Percentiles rank a stretch among this genome's conserved stretches.
These are phyloP conservation scores for Ganoderma sp. DNA, from an alignment of 1,284 basidiomycete species.

Conservation along the genomic window DNA sequence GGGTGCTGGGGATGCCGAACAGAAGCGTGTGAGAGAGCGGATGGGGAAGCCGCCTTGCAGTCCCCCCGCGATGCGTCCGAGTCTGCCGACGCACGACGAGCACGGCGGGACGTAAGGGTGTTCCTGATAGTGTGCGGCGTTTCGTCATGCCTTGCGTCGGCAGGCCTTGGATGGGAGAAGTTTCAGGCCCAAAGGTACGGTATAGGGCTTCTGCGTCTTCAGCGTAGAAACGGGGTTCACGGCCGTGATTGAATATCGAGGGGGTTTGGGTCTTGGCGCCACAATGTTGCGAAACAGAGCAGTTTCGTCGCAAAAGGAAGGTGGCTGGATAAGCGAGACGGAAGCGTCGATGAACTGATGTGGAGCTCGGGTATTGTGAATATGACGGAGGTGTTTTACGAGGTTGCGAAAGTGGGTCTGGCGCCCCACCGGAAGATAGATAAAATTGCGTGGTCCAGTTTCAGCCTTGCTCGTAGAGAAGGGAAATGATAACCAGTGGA, in stretches of 20 bases:
- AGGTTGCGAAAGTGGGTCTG: slow-evolving; percentile 18
- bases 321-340: slow-evolving; percentile 9
- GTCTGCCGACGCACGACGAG: slow-evolving; percentile 7
- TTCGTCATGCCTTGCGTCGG: background rate
- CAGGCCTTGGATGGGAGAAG: background rate
- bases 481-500: background rate
- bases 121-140: background rate
- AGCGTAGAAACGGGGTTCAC: slow-evolving; percentile 7
- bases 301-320: slow-evolving; percentile 1
- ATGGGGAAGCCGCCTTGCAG: slow-evolving; percentile 1
- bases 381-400: slow-evolving; percentile 1
- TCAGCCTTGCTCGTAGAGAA: background rate
- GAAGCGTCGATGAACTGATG: slow-evolving; percentile 1
- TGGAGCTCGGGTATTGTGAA: background rate
- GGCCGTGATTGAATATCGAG: slow-evolving; percentile 3
- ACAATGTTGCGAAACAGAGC: background rate
- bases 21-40: background rate
- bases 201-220: background rate
- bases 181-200: background rate
- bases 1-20: background rate
- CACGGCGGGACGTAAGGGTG: slow-evolving; percentile 8
- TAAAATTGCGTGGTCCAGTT: background rate
- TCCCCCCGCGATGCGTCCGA: background rate
- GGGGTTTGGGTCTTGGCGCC: background rate
- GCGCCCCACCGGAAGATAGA: slow-evolving; percentile 12